Conservation (phyloP, 108 stramenopile genomes). For the Schizochytrium sp. region DNA sequence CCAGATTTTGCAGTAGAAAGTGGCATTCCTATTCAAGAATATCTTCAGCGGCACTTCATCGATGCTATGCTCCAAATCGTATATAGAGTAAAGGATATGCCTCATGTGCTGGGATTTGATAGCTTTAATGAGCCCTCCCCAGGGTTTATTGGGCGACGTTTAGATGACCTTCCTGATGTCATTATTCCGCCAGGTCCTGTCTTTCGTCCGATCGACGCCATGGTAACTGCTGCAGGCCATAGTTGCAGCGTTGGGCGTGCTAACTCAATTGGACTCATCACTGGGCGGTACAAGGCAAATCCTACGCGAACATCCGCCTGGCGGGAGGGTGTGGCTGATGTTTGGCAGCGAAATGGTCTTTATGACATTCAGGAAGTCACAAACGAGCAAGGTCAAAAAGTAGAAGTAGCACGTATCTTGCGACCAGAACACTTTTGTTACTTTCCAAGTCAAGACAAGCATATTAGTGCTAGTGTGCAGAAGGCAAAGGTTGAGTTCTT, state of each 20-base stretch:
- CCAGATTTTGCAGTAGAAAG: slow-evolving; percentile 56
- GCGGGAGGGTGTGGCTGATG: slow-evolving; percentile 17
- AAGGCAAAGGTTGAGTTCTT: slow-evolving; percentile 44
- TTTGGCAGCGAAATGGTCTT: slow-evolving; percentile 11
- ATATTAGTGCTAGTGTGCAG: not conserved
- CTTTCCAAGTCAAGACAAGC: not conserved
- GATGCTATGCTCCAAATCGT: slow-evolving; percentile 44
- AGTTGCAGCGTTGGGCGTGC: not conserved
- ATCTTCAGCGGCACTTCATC: slow-evolving; percentile 53
- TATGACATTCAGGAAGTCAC: not conserved
- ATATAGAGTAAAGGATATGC: slow-evolving; percentile 32
- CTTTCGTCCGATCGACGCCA: slow-evolving; percentile 46
- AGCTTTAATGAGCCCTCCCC: slow-evolving; percentile 61
- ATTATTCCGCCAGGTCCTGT: slow-evolving; percentile 52
- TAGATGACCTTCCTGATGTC: slow-evolving; percentile 16
- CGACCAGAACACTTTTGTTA: slow-evolving; percentile 10
- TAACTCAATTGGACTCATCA: slow-evolving; percentile 44
- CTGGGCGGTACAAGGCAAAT: slow-evolving; percentile 39
- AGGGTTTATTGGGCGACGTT: slow-evolving; percentile 1
- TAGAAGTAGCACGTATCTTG: not conserved
- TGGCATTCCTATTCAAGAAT: slow-evolving; percentile 57
- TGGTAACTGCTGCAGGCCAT: slow-evolving; percentile 30
- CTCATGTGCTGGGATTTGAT: slow-evolving; percentile 56
- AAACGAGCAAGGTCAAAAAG: slow-evolving; percentile 15
- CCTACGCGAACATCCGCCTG: not conserved